These are phyloP conservation scores for Lizonia empirigonia DNA, from an alignment of 2,329 filamentous ascomycete species.

Conservation along the genomic window DNA sequence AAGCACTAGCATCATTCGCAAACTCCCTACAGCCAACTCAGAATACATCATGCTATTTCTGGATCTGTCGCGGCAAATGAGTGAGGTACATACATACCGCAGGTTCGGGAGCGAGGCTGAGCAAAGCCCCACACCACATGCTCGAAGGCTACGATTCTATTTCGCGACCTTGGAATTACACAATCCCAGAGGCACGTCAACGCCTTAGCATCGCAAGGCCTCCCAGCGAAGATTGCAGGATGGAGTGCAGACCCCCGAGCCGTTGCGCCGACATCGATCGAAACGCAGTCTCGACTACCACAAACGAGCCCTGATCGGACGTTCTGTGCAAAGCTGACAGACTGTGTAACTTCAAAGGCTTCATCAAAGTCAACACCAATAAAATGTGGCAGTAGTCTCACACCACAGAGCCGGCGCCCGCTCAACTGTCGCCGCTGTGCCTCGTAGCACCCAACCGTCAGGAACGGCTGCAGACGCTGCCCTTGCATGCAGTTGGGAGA, in stretches of 20 bases:
- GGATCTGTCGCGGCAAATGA: constrained; percentile 4
- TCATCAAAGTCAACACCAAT: constrained; percentile 1
- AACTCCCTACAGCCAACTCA: neutral
- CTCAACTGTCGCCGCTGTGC: constrained; percentile 1
- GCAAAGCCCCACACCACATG: constrained; percentile 15
- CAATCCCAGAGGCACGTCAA: constrained; percentile 2
- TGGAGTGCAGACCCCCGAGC: neutral
- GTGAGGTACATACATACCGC: constrained; percentile 7
- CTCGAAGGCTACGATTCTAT: constrained; percentile 10
- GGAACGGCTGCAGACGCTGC: constrained; percentile 9
- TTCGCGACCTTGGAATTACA: constrained; percentile 7
- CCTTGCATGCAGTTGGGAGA: constrained; percentile 1
- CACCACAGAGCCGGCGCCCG: constrained; percentile 7
- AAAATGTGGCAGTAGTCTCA: constrained; percentile 6
- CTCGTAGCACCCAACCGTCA: neutral
- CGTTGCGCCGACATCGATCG: constrained; percentile 2
- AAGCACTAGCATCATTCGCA: neutral
- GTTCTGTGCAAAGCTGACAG: constrained; percentile 9
- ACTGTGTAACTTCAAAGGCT: constrained; percentile 2
- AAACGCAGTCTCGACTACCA: constrained; percentile 1
- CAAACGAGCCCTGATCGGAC: neutral
- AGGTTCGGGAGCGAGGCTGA: constrained; percentile 16
- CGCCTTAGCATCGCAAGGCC: constrained; percentile 1
- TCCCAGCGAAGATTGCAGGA: neutral
- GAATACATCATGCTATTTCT: constrained; percentile 14